A percentile compares a stretch with the other conserved stretches of the same genome.
Conservation (phyloP, 1,284 basidiomycete genomes). For the Naganishia albida region DNA sequence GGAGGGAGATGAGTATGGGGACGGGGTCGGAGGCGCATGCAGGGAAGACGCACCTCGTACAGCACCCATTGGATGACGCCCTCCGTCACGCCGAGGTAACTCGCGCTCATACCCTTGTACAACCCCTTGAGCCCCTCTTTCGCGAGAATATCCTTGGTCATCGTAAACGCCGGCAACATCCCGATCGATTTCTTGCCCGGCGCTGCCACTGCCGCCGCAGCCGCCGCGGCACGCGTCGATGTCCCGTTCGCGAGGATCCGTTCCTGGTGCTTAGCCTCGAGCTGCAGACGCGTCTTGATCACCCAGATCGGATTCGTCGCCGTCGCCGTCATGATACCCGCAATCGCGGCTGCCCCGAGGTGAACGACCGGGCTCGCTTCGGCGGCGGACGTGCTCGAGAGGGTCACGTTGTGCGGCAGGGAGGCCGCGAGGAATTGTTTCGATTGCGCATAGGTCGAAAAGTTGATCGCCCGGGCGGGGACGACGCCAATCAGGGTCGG, state of each 20-base stretch:
- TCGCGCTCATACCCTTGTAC: constrained; percentile 93
- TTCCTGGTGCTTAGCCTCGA: constrained; percentile 44
- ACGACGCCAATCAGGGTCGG: constrained; percentile 93
- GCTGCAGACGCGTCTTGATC: constrained; percentile 91
- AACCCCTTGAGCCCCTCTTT: constrained; percentile 85
- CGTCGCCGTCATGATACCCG: constrained; percentile 72
- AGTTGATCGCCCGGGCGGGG: constrained; percentile 90
- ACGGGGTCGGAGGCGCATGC: neutral
- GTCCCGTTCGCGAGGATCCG: constrained; percentile 16
- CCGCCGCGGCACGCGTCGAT: neutral
- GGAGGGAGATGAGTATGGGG: constrained; percentile 2
- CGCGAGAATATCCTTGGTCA: constrained; percentile 71
- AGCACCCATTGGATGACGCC: constrained; percentile 97
- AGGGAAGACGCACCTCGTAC: constrained; percentile 65
- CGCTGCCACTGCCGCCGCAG: constrained; percentile 13
- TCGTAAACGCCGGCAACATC: constrained; percentile 55
- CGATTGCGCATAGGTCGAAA: constrained; percentile 96
- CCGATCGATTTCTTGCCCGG: constrained; percentile 33
- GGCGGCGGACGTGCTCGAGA: constrained; percentile 55
- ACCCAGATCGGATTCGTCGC: constrained; percentile 98
- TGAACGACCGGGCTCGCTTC: constrained; percentile 83
- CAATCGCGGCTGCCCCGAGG: constrained; percentile 78
- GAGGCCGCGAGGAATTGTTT: constrained; percentile 83
- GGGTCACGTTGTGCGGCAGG: constrained; percentile 56
- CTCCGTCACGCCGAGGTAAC: constrained; percentile 93